Evolutionary conservation across 1,284 basidiomycete genomes (phyloP).

Genomic region (Cutaneotrichosporon cavernicola): DNA sequence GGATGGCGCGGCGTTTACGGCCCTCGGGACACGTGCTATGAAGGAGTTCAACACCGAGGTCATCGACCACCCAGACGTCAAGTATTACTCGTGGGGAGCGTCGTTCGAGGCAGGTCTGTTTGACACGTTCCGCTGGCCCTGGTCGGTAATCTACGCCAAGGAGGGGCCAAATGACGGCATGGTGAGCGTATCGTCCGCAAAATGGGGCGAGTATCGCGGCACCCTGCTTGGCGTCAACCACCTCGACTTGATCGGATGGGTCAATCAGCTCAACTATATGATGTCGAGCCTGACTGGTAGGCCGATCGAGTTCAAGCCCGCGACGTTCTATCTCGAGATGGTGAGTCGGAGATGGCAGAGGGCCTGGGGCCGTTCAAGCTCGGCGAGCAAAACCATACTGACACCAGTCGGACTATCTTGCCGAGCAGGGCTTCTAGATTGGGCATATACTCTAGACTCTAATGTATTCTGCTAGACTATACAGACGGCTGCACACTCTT

Average conservation of each 20-base stretch:
- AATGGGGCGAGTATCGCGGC: constrained; percentile 74
- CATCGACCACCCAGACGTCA: constrained; percentile 70
- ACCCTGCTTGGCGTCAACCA: constrained; percentile 89
- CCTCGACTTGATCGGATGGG: constrained; percentile 67
- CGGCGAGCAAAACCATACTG: neutral
- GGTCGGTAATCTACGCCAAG: constrained; percentile 77
- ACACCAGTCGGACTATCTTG: constrained; percentile 48
- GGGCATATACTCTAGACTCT: neutral
- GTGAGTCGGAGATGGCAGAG: constrained; percentile 44
- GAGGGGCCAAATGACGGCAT: constrained; percentile 94
- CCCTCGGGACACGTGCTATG: constrained; percentile 82
- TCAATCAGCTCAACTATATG: constrained; percentile 65
- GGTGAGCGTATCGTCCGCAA: constrained; percentile 82
- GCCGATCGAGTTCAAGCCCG: constrained; percentile 81
- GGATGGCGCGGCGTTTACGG: constrained; percentile 86
- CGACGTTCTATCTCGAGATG: constrained; percentile 80
- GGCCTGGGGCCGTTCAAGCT: neutral
- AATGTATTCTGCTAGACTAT: neutral
- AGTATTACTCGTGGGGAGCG: constrained; percentile 93
- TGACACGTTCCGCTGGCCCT: constrained; percentile 82
- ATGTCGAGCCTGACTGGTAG: constrained; percentile 84
- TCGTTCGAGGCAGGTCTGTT: constrained; percentile 80
- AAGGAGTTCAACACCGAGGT: constrained; percentile 79
- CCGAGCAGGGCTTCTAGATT: constrained; percentile 48
- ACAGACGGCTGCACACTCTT: constrained; percentile 5